phyloP scores from a whole-genome alignment of 768 basidiomycete species.

The Collybia sordida region DNA sequence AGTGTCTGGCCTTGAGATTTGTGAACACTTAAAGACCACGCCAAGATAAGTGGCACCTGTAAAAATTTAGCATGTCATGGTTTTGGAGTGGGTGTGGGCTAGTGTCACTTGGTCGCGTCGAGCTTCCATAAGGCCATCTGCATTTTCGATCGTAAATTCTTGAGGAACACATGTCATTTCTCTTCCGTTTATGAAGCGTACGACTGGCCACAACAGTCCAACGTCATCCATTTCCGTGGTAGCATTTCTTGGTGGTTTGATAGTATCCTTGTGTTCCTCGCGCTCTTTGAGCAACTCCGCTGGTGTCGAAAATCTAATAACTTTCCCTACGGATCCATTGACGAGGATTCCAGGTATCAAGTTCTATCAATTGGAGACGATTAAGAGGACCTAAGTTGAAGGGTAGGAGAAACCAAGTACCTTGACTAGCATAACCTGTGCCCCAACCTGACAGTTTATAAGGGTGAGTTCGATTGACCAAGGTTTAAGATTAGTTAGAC shows the following conservation, averaged over 20 bases:
- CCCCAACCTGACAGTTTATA: slow-evolving; percentile 51
- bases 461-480: slow-evolving; percentile 2
- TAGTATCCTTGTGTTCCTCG: slow-evolving; percentile 31
- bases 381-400: background rate
- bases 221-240: slow-evolving; percentile 8
- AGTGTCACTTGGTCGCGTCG: slow-evolving; percentile 50
- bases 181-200: slow-evolving; percentile 53
- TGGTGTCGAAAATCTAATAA: slow-evolving; percentile 44
- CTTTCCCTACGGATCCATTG: slow-evolving; percentile 67
- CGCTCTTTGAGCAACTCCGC: slow-evolving; percentile 39
- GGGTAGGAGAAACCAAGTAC: slow-evolving; percentile 25
- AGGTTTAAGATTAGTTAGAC: slow-evolving; percentile 1
- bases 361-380: slow-evolving; percentile 45
- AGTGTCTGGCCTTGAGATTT: slow-evolving; percentile 92
- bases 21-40: slow-evolving; percentile 88
- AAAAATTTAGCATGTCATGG: background rate
- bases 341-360: slow-evolving; percentile 66
- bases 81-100: slow-evolving; percentile 4
- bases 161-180: slow-evolving; percentile 49
- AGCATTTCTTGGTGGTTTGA: slow-evolving; percentile 25
- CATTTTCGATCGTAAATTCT: slow-evolving; percentile 66
- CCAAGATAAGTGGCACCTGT: slow-evolving; percentile 75
- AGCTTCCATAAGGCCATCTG: slow-evolving; percentile 58
- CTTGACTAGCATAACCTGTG: slow-evolving; percentile 87
- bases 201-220: slow-evolving; percentile 50